Evolutionary conservation across 2,329 filamentous ascomycete species (phyloP).

Genomic region (Bipolaris cookei): DNA sequence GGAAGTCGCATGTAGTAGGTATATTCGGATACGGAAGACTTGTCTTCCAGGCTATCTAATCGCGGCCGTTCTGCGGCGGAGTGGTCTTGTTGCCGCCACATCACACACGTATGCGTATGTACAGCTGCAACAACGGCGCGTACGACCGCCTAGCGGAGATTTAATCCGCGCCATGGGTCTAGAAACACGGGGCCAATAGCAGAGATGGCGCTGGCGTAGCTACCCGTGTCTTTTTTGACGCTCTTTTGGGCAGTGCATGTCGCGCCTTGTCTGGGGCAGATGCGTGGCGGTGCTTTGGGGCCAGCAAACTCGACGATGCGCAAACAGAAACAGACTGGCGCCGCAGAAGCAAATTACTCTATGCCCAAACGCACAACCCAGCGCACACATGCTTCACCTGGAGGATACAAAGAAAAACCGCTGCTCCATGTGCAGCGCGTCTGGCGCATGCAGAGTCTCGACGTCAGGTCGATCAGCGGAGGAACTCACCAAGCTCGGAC

Average conservation of each 20-base stretch:
- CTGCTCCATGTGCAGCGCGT: slow-evolving; percentile 1
- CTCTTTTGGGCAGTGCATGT: slow-evolving; percentile 6
- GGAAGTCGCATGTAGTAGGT: too few species aligned
- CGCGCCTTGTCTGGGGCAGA: slow-evolving; percentile 1
- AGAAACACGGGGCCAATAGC: slow-evolving; percentile 23
- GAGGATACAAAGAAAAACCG: not conserved
- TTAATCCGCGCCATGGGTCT: slow-evolving; percentile 11
- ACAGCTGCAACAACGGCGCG: too few species aligned
- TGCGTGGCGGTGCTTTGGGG: not conserved
- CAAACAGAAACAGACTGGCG: not conserved
- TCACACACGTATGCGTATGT: not conserved
- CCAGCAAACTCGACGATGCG: slow-evolving; percentile 1
- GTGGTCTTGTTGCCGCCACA: not conserved
- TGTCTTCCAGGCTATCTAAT: not conserved
- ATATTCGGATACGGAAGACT: too few species aligned
- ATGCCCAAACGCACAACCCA: too few species aligned
- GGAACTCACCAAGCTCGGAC: slow-evolving; percentile 19
- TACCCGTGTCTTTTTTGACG: slow-evolving; percentile 8
- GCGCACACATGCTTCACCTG: too few species aligned
- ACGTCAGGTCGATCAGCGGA: slow-evolving; percentile 15
- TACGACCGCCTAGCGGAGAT: not conserved
- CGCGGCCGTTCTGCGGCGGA: not conserved
- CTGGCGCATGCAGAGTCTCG: slow-evolving; percentile 16
- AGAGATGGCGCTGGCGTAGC: not conserved
- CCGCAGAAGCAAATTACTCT: not conserved